Evolutionary conservation across 768 basidiomycete species (phyloP).

Genomic region (Kwoniella sp.): DNA sequence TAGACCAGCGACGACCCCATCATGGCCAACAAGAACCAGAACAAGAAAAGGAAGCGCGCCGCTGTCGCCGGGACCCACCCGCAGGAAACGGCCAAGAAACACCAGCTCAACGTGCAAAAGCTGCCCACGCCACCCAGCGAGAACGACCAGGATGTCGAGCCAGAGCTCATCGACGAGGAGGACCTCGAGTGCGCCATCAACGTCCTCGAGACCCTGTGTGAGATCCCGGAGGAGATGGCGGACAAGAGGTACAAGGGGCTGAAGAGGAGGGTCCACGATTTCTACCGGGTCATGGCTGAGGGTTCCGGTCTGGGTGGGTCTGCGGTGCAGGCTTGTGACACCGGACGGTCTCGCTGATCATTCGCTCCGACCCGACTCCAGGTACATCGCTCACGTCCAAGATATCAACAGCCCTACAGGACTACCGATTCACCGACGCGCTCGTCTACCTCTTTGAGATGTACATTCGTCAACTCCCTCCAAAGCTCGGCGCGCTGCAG

Average conservation of each 20-base stretch:
- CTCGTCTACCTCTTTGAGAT: conserved; percentile 59
- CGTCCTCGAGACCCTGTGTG: conserved; percentile 28
- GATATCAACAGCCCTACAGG: conserved; percentile 36
- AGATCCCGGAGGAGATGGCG: conserved; percentile 35
- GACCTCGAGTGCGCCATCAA: conserved; percentile 40
- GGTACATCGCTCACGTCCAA: conserved; percentile 34
- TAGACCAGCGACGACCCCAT: not conserved
- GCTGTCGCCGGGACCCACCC: not conserved
- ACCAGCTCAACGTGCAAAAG: not conserved
- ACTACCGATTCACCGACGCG: conserved; percentile 55
- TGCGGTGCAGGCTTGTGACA: not conserved
- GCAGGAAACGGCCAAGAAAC: not conserved
- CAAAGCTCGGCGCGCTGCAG: conserved; percentile 58
- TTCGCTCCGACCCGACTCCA: not conserved
- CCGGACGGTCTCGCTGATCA: not conserved
- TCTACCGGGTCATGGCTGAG: conserved; percentile 40
- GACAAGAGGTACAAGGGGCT: conserved; percentile 35
- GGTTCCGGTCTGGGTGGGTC: conserved; percentile 25
- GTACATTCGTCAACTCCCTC: conserved; percentile 54
- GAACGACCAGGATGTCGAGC: conserved; percentile 3
- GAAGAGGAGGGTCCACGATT: conserved; percentile 39
- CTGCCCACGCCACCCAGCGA: conserved; percentile 11
- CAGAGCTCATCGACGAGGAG: conserved; percentile 24
- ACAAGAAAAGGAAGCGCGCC: conserved; percentile 24
- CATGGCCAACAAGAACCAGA: conserved; percentile 24